A percentile compares a stretch with the other conserved stretches of the same genome.
phyloP scores from a whole-genome alignment of 78 protist genomes.

The Dictyostelium capitatum region DNA sequence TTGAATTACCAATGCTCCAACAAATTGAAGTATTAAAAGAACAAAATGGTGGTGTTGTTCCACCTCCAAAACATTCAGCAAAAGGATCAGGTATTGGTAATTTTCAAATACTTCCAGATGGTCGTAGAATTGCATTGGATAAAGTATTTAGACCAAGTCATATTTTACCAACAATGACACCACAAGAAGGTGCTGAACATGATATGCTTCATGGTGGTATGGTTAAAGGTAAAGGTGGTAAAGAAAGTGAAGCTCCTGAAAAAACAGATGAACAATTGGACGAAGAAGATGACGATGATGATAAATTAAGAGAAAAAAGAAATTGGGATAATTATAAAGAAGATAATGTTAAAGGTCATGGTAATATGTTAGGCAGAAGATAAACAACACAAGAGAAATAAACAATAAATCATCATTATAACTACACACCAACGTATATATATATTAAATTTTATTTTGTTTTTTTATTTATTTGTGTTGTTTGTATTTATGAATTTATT shows the following conservation, averaged over 20 bases:
- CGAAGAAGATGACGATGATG: constrained; percentile 68
- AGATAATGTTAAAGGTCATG: constrained; percentile 76
- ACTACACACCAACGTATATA: too few species aligned
- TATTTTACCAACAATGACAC: constrained; percentile 75
- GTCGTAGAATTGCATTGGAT: constrained; percentile 38
- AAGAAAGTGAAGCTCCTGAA: constrained; percentile 4
- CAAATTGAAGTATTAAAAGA: constrained; percentile 48
- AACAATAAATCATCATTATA: too few species aligned
- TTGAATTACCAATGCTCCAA: constrained; percentile 30
- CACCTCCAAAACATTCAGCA: constrained; percentile 23
- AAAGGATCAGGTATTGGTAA: constrained; percentile 52
- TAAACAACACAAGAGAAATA: too few species aligned
- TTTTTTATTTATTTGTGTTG: too few species aligned
- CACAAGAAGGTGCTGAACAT: constrained; percentile 55
- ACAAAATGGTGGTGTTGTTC: constrained; percentile 41
- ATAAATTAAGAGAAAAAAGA: constrained; percentile 54
- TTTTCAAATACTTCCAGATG: constrained; percentile 72
- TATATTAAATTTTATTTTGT: too few species aligned
- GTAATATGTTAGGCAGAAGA: constrained; percentile 31
- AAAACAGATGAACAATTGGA: constrained; percentile 46
- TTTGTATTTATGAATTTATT: too few species aligned
- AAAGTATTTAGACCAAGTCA: constrained; percentile 73
- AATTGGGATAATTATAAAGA: constrained; percentile 83
- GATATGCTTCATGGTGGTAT: constrained; percentile 77
- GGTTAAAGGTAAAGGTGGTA: constrained; percentile 50